Evolutionary conservation across 2,329 filamentous ascomycete species (phyloP), one percentile per base, ranked within the genome.

Genomic region (Penicillium sp.): DNA sequence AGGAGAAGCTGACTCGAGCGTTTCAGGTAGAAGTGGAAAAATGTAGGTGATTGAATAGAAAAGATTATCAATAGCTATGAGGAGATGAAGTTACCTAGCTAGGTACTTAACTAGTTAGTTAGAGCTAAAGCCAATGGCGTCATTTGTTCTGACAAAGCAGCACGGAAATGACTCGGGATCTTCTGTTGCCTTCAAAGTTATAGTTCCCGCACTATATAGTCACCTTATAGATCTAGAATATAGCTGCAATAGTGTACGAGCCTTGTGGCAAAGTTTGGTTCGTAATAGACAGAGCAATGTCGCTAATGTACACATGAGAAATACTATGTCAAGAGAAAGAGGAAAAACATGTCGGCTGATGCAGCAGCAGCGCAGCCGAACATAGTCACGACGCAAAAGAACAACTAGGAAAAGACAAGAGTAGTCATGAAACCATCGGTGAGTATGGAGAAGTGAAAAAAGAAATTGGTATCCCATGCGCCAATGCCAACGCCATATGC

Each of bases 381-480:
- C 20, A 20, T 48, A 50, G 35, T 46, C 34, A 56, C 32, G 36
- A 53, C 50, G 45, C 46, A 42, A 44, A 40, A 46, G 53, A 47
- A 20, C 45, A 42, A 49, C 34, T 27, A 35, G 16, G 37, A 37
- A 44, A 40, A 34, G 46, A 49, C 28, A 44, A 40, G 31, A 26
- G 24, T 26, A 49, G 36, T 42, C 36, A 50, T 44, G 11, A 13
- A 53, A 54, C 46, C 45, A 34, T 41, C 22, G 50, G 40, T 54
- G 47, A 42, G 31, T 16, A 38, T 50, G 28, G 37, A 47, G 26
- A 23, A 47, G 47, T 41, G 44, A 50, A 48, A 44, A 49, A 56
- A 42, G 44, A 50, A 59, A 42, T 54, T 65, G 63, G 63, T 65
- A 66, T 65, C 58, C 56, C 50, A 42, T 48, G 49, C 56, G 57